Base-by-base conservation (phyloP, 257 asterid genomes). In the Handroanthus guayacan region DNA sequence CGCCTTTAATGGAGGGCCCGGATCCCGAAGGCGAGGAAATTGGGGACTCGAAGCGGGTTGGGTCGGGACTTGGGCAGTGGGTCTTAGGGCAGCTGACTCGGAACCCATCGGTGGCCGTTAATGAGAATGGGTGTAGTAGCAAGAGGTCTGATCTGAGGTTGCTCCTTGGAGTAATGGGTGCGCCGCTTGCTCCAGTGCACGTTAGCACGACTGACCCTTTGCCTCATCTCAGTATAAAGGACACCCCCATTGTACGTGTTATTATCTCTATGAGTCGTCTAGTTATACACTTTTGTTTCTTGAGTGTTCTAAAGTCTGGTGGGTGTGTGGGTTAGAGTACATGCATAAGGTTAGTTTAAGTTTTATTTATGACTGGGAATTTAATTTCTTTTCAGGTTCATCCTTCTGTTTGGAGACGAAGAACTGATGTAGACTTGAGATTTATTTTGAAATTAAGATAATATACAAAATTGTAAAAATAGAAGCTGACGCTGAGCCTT, bases 111-210 rank as follows among this genome's bases (percentile, higher is more conserved):
- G 80, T 83, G 10, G 78, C 91, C 48, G 79, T 87, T 77, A 78
- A 20, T 69, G 87, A 79, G 68, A 82, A 57, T 43, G 93, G 82
- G 56, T 75, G 69, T 58, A 54, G 58, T 75, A 79, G 78, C 68
- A 87, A 71, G 87, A 83, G 90, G 90, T 90, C 97, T 64, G 99
- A 95, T 86, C 89, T 91, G 89, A 81, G 99, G 75, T 76, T 94
- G 67, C 82, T 94, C 85, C 97, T 94, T 39, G 97, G 99, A 9
- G 97, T 92, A 12, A 90, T 94, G 99, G 98, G 97, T 17, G 97
- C 97, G 38, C 97, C 99, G 4, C 91, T 94, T 47, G 96, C 96
- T 5, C 99, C 99, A 58, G 92, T 92, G 83, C 90, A 90, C 90
- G 97, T 92, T 45, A 80, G 92, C 90, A 54, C 90, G 68, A 51